phyloP scores from a whole-genome alignment of 371 early-diverging fungal species.

The Parasitella parasitica region DNA sequence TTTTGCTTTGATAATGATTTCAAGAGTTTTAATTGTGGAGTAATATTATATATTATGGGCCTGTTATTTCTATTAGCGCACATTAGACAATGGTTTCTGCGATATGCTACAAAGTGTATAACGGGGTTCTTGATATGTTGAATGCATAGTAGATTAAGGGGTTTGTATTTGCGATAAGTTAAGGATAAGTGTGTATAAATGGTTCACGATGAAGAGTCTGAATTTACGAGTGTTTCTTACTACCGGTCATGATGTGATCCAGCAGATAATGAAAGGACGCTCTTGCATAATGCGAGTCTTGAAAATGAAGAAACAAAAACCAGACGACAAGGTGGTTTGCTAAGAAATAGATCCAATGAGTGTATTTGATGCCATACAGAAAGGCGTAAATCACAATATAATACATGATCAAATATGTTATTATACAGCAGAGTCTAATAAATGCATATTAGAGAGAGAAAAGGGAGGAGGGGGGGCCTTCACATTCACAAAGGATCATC shows the following conservation, averaged over 20 bases:
- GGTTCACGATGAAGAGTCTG: not conserved
- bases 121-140: too few relatives aligned
- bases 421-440: slow-evolving; percentile 30
- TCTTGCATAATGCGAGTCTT: slow-evolving; percentile 39
- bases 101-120: too few relatives aligned
- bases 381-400: slow-evolving; percentile 40
- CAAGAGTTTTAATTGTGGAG: not conserved
- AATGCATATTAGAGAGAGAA: too few relatives aligned
- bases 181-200: not conserved
- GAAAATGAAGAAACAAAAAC: slow-evolving; percentile 44
- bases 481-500: too few relatives aligned
- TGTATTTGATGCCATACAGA: slow-evolving; percentile 51
- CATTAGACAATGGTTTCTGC: too few relatives aligned
- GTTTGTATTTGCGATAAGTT: not conserved
- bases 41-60: not conserved
- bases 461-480: too few relatives aligned
- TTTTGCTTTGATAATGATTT: not conserved
- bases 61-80: too few relatives aligned
- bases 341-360: slow-evolving; percentile 48
- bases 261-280: slow-evolving; percentile 29
- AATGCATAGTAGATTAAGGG: too few relatives aligned
- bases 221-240: slow-evolving; percentile 43
- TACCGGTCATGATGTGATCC: slow-evolving; percentile 32
- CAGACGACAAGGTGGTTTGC: slow-evolving; percentile 42
- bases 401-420: slow-evolving; percentile 36